These are phyloP conservation scores for Pseudomassariella vexata DNA, from an alignment of 2,329 filamentous ascomycete genomes.

Conservation along the genomic window DNA sequence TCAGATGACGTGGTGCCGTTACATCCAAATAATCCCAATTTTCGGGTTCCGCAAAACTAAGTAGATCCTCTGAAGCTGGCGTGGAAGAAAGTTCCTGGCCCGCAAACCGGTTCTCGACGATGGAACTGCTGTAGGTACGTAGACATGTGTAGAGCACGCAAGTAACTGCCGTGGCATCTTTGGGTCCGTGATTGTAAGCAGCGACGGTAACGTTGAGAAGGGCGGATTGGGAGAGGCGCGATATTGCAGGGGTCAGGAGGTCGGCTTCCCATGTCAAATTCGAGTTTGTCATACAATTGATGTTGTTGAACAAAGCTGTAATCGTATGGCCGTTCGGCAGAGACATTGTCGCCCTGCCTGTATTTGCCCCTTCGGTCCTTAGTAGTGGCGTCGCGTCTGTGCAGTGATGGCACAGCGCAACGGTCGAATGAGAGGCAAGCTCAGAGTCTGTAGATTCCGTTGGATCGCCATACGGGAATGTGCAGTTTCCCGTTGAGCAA, in stretches of 20 bases:
- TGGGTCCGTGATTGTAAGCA: slow-evolving; percentile 1
- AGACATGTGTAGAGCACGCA: slow-evolving; percentile 14
- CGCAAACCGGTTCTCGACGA: too few species aligned
- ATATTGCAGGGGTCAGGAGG: not conserved
- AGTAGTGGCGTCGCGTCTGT: not conserved
- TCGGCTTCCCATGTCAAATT: not conserved
- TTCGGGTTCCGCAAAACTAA: not conserved
- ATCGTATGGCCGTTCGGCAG: not conserved
- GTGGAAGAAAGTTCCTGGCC: not conserved
- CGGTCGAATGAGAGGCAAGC: not conserved
- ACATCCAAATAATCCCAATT: not conserved
- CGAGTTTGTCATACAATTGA: not conserved
- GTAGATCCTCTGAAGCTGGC: not conserved
- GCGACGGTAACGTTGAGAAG: slow-evolving; percentile 1
- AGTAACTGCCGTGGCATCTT: slow-evolving; percentile 8
- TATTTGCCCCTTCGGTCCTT: not conserved
- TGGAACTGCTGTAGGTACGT: slow-evolving; percentile 12
- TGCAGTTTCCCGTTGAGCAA: slow-evolving; percentile 5
- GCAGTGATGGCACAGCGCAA: slow-evolving; percentile 1
- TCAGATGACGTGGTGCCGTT: not conserved
- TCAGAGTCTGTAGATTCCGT: not conserved
- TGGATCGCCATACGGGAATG: slow-evolving; percentile 1
- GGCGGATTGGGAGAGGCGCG: not conserved
- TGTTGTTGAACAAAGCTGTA: not conserved
- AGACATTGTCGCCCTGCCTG: not conserved